Percentiles rank a stretch among this genome's conserved stretches.
Conservation (phyloP, 2,329 filamentous ascomycete genomes). For the Scedosporium boydii region DNA sequence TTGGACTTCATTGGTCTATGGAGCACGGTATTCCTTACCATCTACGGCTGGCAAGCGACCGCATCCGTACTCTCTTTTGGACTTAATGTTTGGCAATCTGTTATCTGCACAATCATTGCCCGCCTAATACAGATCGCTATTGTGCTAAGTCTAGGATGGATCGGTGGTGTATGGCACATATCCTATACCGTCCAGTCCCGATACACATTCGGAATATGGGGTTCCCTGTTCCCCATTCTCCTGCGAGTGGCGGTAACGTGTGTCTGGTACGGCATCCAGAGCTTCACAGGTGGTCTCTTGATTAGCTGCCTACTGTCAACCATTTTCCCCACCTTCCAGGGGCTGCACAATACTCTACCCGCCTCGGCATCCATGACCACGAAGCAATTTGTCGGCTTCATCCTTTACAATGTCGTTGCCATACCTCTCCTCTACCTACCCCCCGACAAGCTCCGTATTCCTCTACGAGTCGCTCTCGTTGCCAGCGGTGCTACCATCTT, state of each 20-base stretch:
- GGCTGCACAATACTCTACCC: conserved; percentile 15
- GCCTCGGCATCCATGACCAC: conserved; percentile 14
- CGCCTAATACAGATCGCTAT: neutral
- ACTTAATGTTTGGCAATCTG: neutral
- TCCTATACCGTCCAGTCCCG: too few relatives aligned
- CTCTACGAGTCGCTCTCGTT: neutral
- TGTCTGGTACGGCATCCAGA: neutral
- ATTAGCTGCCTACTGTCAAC: conserved; percentile 4
- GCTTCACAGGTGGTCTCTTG: neutral
- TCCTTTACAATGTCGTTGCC: conserved; percentile 16
- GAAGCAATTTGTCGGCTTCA: conserved; percentile 18
- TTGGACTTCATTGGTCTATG: neutral
- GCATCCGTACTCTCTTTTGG: neutral
- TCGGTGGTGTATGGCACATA: too few relatives aligned
- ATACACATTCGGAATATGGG: too few relatives aligned
- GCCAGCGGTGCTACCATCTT: neutral
- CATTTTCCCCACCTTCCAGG: conserved; percentile 16
- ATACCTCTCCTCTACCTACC: conserved; percentile 31
- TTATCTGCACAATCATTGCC: neutral
- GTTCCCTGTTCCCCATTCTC: too few relatives aligned
- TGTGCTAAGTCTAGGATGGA: neutral
- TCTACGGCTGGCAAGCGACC: conserved; percentile 8
- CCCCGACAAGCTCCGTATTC: conserved; percentile 25
- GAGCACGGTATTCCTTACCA: neutral
- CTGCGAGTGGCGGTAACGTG: too few relatives aligned